Base-by-base conservation (phyloP, 148 eudicot genomes). In the Chenopodium album region DNA sequence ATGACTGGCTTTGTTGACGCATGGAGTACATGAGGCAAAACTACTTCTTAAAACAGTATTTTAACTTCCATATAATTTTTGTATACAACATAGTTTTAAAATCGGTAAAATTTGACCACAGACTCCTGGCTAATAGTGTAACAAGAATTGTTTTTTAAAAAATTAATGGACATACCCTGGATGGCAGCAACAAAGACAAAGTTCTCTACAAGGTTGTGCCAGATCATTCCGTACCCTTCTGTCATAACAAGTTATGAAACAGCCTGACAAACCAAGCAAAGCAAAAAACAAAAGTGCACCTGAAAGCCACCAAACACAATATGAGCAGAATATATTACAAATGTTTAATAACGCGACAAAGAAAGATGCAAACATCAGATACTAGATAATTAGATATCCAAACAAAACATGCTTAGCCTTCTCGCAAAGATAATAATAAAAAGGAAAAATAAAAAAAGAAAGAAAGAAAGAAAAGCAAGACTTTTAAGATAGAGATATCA, bases 111-210 rank as follows among this genome's bases (percentile, higher is more conserved):
- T 62, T 7, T 62, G 26, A 62, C 66, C 26, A 37, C 48, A 41
- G 47, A 11, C 16, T 1, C 10, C 20, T 16, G 17, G 1, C 2
- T 3, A 32, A 10, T 48, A 7, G 32, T n/a, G 60, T 26, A 73
- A 16, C 1, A 14, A 74, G 10, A 26, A 65, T 56, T 31, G 37
- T 34, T 34, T 34, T 34, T 34, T 34, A 72, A 78, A 28, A 44
- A 77, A 48, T 78, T 66, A 68, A 41, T 5, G 7, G 19, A 28
- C 69, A 76, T 92, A 93, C 98, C 95, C 92, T 3, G 99, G 99
- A 47, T 93, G 97, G 85, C 99, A 95, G 88, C 99, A 95, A 82
- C 98, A 95, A 78, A 93, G 90, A 82, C 99, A 95, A 80, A 95
- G 83, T 86, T 95, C 99, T 78, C 97, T 87, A 82, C 99, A 95